Evolutionary conservation across 495 filamentous ascomycete species (phyloP), one percentile per base, ranked within the genome.

Genomic region (Pyrenula aspistea): DNA sequence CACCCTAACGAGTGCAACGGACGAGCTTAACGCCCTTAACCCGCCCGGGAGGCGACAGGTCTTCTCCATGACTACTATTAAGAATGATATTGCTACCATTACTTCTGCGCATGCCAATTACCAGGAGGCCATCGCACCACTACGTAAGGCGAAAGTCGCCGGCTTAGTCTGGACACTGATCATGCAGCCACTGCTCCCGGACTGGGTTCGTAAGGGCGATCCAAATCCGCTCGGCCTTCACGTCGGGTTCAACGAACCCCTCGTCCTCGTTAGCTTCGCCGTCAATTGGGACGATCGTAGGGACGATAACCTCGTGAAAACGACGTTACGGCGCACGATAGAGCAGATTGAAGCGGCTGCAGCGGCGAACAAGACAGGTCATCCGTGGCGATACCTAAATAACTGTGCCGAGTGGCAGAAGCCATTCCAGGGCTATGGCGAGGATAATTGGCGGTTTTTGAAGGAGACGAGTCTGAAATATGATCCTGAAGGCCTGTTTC

Each of bases 381-480:
- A 69, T 60, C 63, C 53, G 25, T 69, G 62, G 58, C 63, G 60
- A 49, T 66, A 68, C 59, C 47, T 71, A 24, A 71, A 71, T 48
- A 69, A 71, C 52, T 67, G 70, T 23, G 61, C 53, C 51, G 62
- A 60, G 20, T 64, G 63, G 54, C 67, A 69, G 62, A 60, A 57
- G 23, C 65, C 66, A 2, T 68, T 74, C 31, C 63, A 62, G 56
- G 60, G 65, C 15, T 73, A 71, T 62, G 70, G 70, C 2, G 48
- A 23, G 24, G 65, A 67, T 53, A 69, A 65, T 57, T 58, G 62
- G 24, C 50, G 61, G 31, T 63, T 62, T 22, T 60, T 72, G 24
- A 53, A 57, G 48, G 53, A 54, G 11, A 63, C 68, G 12, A 65
- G 66, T 56, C 59, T 57, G 53, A 59, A 54, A 22, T 70, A 68